Evolutionary conservation across 2,329 filamentous ascomycete species (phyloP).

Genomic region (Hypocreales sp.): DNA sequence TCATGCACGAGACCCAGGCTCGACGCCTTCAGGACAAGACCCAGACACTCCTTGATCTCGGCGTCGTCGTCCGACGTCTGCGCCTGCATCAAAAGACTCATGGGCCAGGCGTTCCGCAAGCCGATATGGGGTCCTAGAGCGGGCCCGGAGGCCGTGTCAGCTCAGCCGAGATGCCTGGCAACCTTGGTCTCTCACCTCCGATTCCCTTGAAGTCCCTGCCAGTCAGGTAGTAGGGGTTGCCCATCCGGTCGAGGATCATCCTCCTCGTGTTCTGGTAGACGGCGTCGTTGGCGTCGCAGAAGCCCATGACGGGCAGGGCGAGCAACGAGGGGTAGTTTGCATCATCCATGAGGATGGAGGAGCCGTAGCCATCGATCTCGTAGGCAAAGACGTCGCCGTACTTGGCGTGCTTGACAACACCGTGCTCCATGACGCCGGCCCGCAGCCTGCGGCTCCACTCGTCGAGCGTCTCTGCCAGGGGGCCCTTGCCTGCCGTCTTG

Average conservation of each 20-base stretch:
- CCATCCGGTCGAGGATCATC: constrained; percentile 54
- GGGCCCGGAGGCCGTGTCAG: constrained; percentile 4
- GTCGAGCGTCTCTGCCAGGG: constrained; percentile 38
- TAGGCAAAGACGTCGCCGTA: constrained; percentile 74
- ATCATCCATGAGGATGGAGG: constrained; percentile 74
- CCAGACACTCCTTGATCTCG: constrained; percentile 63
- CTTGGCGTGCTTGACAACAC: constrained; percentile 58
- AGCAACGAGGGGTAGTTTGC: constrained; percentile 75
- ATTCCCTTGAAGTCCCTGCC: constrained; percentile 73
- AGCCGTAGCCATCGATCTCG: constrained; percentile 79
- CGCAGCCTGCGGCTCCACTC: constrained; percentile 47
- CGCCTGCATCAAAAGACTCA: constrained; percentile 83
- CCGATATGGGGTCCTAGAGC: constrained; percentile 51
- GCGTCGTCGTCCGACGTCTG: constrained; percentile 73
- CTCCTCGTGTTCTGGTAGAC: constrained; percentile 79
- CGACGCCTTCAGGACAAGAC: constrained; percentile 60
- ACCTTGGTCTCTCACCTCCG: constrained; percentile 44
- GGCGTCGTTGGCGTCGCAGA: constrained; percentile 45
- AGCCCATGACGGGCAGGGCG: constrained; percentile 65
- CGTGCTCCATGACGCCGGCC: constrained; percentile 71
- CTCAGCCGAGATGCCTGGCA: not conserved
- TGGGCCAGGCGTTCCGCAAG: constrained; percentile 86
- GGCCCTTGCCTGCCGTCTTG: constrained; percentile 37
- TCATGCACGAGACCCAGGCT: constrained; percentile 77
- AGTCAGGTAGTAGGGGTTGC: constrained; percentile 79